Percentiles rank a stretch among this genome's conserved stretches.
Conservation (phyloP, 345 rosid species). For the Eutrema heterophyllum region DNA sequence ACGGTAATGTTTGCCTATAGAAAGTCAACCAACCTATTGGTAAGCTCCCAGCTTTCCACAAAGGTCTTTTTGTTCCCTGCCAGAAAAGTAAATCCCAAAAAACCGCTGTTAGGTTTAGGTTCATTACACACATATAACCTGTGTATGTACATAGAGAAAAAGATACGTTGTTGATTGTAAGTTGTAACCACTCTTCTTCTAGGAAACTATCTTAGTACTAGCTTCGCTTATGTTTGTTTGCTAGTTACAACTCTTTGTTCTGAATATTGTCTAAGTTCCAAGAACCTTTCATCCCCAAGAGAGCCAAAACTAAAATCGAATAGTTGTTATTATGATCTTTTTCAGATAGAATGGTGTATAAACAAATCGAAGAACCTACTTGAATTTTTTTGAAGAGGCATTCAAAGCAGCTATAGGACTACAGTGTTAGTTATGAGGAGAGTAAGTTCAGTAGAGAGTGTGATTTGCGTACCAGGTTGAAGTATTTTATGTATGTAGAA, state of each 20-base stretch:
- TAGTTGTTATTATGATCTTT: not conserved
- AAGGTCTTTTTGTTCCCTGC: conserved; percentile 57
- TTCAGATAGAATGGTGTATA: not conserved
- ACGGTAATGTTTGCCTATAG: conserved; percentile 60
- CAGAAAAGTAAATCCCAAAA: not conserved
- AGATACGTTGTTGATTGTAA: not conserved
- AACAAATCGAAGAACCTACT: not conserved
- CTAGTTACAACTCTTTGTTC: not conserved
- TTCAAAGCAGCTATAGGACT: not conserved
- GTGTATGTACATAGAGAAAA: not conserved
- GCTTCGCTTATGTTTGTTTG: not conserved
- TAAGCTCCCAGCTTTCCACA: conserved; percentile 79
- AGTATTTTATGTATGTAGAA: conserved; percentile 47
- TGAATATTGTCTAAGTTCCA: not conserved
- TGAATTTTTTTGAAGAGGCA: not conserved
- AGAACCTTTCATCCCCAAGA: not conserved
- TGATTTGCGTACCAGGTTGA: conserved; percentile 56
- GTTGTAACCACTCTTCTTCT: not conserved
- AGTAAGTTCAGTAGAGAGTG: not conserved
- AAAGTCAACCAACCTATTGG: conserved; percentile 89
- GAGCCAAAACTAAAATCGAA: not conserved
- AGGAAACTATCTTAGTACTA: not conserved
- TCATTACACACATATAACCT: not conserved
- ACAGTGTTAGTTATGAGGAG: not conserved
- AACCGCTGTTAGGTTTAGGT: not conserved